phyloP scores from a whole-genome alignment of 208 protist genomes.

The Leishmania braziliensis region DNA sequence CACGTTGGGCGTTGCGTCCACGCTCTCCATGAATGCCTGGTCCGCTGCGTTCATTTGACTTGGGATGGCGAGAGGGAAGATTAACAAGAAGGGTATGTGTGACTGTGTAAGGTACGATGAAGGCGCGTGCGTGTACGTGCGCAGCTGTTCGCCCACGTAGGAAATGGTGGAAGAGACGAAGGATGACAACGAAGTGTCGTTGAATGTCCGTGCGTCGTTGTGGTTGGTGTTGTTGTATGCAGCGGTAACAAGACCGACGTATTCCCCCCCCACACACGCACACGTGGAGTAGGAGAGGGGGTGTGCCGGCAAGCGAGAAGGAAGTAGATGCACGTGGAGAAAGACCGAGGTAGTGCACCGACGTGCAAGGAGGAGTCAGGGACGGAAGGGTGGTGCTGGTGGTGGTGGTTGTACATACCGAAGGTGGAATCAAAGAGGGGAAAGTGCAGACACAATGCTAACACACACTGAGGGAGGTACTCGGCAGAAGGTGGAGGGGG shows the following conservation, averaged over 20 bases:
- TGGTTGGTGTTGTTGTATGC: too few species aligned
- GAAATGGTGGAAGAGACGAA: too few species aligned
- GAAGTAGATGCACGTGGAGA: neutral
- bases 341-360: neutral
- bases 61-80: conserved; percentile 16
- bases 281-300: neutral
- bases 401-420: too few species aligned
- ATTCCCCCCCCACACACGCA: neutral
- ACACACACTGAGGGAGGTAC: too few species aligned
- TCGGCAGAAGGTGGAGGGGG: neutral
- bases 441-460: too few species aligned
- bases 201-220: too few species aligned
- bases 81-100: conserved; percentile 4
- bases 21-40: conserved; percentile 48
- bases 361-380: neutral
- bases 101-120: neutral
- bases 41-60: conserved; percentile 27
- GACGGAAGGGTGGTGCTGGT: too few species aligned
- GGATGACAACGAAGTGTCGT: too few species aligned
- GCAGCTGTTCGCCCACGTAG: neutral
- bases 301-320: neutral
- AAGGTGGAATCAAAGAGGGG: neutral
- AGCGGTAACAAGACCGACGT: neutral
- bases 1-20: conserved; percentile 41
- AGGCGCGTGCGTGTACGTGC: neutral